Evolutionary conservation across 352 stramenopile genomes (phyloP).

Genomic region (Phytophthora sp.): DNA sequence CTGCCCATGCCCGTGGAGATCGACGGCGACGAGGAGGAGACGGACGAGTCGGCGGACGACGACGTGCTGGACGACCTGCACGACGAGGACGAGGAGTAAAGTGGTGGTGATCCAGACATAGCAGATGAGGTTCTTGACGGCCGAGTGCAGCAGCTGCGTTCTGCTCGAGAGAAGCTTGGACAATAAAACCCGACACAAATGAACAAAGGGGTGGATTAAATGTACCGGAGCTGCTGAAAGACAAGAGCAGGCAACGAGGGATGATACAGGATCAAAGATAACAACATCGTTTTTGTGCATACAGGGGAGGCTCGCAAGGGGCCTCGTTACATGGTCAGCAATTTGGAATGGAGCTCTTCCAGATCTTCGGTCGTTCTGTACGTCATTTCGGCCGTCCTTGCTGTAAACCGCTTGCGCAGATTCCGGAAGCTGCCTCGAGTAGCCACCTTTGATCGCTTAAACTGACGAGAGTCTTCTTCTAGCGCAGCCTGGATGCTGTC

Average conservation of each 20-base stretch:
- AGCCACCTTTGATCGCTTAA: constrained; percentile 60
- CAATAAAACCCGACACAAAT: constrained; percentile 31
- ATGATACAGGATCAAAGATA: neutral
- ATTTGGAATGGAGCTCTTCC: constrained; percentile 51
- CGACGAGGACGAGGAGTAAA: constrained; percentile 38
- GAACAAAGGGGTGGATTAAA: constrained; percentile 24
- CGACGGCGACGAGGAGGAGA: constrained; percentile 43
- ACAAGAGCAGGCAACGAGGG: too few species aligned
- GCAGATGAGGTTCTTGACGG: constrained; percentile 11
- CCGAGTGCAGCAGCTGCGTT: neutral
- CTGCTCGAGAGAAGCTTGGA: constrained; percentile 10
- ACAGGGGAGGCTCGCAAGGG: constrained; percentile 4
- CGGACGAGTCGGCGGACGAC: neutral
- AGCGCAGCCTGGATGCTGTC: constrained; percentile 47
- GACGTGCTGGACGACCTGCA: constrained; percentile 32
- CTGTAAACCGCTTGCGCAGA: constrained; percentile 57
- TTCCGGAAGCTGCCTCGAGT: constrained; percentile 56
- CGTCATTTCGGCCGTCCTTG: constrained; percentile 47
- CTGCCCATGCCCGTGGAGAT: constrained; percentile 61
- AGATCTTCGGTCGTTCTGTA: constrained; percentile 65
- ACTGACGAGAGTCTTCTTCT: constrained; percentile 53
- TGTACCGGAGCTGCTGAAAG: constrained; percentile 5
- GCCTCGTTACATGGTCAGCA: constrained; percentile 38
- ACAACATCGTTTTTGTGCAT: constrained; percentile 26
- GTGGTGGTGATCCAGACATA: neutral